Percentiles rank a stretch among this genome's conserved stretches.
Evolutionary conservation across 1,139 yeast species (phyloP).

Genomic region (Geotrichum candidum): DNA sequence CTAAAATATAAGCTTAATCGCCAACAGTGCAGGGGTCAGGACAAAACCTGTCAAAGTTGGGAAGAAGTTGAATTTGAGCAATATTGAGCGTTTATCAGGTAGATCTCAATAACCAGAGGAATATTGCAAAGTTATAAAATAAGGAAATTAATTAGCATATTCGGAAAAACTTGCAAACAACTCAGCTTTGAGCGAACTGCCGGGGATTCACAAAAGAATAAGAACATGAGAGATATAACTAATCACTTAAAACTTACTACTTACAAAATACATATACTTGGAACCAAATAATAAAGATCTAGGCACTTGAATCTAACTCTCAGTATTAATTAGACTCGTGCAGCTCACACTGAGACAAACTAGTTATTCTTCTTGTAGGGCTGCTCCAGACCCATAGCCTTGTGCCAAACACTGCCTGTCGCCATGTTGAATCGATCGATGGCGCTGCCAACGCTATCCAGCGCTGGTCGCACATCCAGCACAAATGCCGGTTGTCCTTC

Average conservation of each 20-base stretch:
- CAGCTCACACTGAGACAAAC: background rate
- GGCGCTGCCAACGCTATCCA: slow-evolving; percentile 61
- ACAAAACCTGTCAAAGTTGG: background rate
- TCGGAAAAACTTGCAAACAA: background rate
- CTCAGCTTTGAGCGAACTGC: too few relatives aligned
- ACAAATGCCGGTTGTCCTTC: slow-evolving; percentile 84
- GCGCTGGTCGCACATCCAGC: slow-evolving; percentile 92
- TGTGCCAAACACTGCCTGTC: slow-evolving; percentile 42
- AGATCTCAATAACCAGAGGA: too few relatives aligned
- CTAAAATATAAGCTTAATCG: background rate
- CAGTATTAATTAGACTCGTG: background rate
- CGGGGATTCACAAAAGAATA: too few relatives aligned
- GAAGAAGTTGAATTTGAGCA: background rate
- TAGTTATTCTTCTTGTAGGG: slow-evolving; percentile 14
- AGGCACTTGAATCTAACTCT: background rate
- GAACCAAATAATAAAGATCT: background rate
- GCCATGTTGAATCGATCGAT: slow-evolving; percentile 58
- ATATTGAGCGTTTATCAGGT: too few relatives aligned
- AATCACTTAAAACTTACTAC: background rate
- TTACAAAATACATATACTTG: background rate
- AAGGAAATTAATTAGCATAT: too few relatives aligned
- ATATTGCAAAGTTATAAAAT: background rate
- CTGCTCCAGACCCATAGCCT: slow-evolving; percentile 41
- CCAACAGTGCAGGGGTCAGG: background rate
- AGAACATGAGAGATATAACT: background rate